Percentiles rank a stretch among this genome's conserved stretches.
Evolutionary conservation across 495 filamentous ascomycete species (phyloP).

Genomic region (Penicillium verhagenii): DNA sequence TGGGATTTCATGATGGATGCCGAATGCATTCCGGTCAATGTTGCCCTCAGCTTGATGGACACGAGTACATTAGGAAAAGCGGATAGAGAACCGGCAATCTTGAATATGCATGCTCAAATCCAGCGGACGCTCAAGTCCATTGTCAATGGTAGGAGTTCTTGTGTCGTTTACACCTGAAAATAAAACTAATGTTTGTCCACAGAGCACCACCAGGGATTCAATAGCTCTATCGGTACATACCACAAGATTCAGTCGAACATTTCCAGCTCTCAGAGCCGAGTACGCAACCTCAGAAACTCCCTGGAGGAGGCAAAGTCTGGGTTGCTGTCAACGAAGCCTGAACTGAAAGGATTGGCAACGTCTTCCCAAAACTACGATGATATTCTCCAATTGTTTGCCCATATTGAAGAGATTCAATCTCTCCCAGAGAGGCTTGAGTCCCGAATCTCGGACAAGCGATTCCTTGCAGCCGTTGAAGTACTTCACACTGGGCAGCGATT

Average conservation of each 20-base stretch:
- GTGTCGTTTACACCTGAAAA: not conserved
- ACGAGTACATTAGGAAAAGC: conserved; percentile 89
- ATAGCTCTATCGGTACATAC: conserved; percentile 97
- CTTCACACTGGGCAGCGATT: conserved; percentile 81
- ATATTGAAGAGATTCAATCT: conserved; percentile 85
- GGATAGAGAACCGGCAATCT: conserved; percentile 79
- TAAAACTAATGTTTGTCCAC: conserved; percentile 8
- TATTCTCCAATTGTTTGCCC: conserved; percentile 77
- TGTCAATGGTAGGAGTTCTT: conserved; percentile 63
- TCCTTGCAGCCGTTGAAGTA: conserved; percentile 87
- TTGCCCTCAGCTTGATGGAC: conserved; percentile 91
- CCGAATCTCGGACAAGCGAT: conserved; percentile 92
- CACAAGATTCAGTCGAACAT: conserved; percentile 97
- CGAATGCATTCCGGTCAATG: conserved; percentile 86
- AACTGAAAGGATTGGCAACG: conserved; percentile 81
- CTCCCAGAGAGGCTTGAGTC: conserved; percentile 92
- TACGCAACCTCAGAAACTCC: conserved; percentile 77
- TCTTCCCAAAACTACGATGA: conserved; percentile 89
- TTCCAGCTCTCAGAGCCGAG: conserved; percentile 78
- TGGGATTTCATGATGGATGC: conserved; percentile 90
- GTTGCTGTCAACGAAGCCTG: conserved; percentile 83
- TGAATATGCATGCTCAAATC: conserved; percentile 75
- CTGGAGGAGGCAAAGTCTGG: conserved; percentile 78
- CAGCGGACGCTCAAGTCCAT: conserved; percentile 91
- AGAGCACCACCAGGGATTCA: conserved; percentile 99